phyloP scores from a whole-genome alignment of 192 early-diverging fungal genomes.

The Diversispora eburnea region DNA sequence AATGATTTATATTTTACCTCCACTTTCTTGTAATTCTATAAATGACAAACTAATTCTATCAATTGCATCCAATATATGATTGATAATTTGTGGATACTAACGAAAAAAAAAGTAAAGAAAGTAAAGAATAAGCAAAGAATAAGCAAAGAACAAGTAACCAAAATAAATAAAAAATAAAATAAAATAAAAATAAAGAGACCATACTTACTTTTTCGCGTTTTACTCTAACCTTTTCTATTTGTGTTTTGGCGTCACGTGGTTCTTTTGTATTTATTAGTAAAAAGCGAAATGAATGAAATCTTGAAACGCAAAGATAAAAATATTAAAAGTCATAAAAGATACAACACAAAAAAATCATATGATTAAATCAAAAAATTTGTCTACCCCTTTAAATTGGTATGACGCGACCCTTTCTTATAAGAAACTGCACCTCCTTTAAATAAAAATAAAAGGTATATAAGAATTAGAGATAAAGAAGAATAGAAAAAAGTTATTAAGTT shows the following conservation, averaged over 20 bases:
- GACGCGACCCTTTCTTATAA: slow-evolving; percentile 56
- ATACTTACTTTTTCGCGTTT: slow-evolving; percentile 46
- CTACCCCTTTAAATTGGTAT: slow-evolving; percentile 11
- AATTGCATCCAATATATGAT: slow-evolving; percentile 67
- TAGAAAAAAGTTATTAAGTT: not conserved
- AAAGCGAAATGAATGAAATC: slow-evolving; percentile 66
- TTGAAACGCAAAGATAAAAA: slow-evolving; percentile 17
- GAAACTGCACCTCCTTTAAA: slow-evolving; percentile 64
- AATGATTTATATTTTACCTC: slow-evolving; percentile 22
- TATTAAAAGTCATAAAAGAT: not conserved
- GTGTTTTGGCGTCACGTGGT: slow-evolving; percentile 82
- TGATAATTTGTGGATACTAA: slow-evolving; percentile 56
- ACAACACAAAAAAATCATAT: not conserved
- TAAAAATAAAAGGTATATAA: slow-evolving; percentile 1
- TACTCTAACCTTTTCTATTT: slow-evolving; percentile 74
- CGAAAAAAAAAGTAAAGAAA: not conserved
- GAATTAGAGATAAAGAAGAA: not conserved
- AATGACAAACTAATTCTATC: slow-evolving; percentile 50
- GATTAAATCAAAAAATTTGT: not conserved
- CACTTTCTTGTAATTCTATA: slow-evolving; percentile 32
- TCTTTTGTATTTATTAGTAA: slow-evolving; percentile 88
- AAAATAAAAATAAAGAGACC: not conserved
- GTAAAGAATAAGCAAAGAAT: not conserved
- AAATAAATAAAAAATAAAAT: not conserved
- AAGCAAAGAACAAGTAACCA: not conserved